These are phyloP conservation scores for Globisporangium rhizosaccharum DNA, from an alignment of 352 stramenopile species.

Conservation along the genomic window DNA sequence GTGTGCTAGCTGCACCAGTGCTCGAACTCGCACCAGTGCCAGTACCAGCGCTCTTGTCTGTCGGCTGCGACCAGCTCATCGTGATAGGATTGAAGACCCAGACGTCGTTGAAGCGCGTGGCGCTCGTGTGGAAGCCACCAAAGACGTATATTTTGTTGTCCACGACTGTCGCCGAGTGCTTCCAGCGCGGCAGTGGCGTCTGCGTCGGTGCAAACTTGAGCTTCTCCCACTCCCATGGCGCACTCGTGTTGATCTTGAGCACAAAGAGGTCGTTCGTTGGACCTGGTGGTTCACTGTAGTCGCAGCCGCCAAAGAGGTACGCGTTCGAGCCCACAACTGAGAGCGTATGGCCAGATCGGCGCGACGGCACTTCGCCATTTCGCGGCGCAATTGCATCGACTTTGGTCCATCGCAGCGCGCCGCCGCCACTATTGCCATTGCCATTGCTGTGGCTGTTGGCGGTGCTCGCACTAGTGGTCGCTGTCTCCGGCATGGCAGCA, in stretches of 20 bases:
- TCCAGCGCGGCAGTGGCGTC: conserved; percentile 65
- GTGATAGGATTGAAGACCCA: conserved; percentile 95
- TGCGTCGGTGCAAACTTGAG: conserved; percentile 30
- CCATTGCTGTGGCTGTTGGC: conserved; percentile 3
- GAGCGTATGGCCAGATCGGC: conserved; percentile 91
- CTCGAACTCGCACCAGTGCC: conserved; percentile 21
- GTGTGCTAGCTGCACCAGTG: conserved; percentile 38
- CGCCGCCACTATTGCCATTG: conserved; percentile 1
- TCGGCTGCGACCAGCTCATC: conserved; percentile 87
- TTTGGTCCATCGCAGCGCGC: conserved; percentile 48
- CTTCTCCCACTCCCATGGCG: conserved; percentile 70
- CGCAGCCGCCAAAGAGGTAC: conserved; percentile 93
- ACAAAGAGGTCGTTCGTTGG: conserved; percentile 93
- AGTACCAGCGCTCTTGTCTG: conserved; percentile 30
- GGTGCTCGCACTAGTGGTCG: neutral
- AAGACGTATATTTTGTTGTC: conserved; percentile 92
- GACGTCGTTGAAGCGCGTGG: conserved; percentile 92
- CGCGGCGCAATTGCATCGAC: conserved; percentile 44
- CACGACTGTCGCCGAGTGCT: conserved; percentile 89
- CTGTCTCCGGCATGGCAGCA: neutral
- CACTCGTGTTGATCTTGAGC: conserved; percentile 79
- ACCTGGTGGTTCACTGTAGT: conserved; percentile 81
- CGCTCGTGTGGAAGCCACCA: conserved; percentile 90
- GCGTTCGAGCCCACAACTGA: conserved; percentile 85
- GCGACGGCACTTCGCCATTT: conserved; percentile 81